A percentile compares a stretch with the other conserved stretches of the same genome.
Evolutionary conservation across 441 rosid genomes (phyloP).

Genomic region (Jatropha podagrica): DNA sequence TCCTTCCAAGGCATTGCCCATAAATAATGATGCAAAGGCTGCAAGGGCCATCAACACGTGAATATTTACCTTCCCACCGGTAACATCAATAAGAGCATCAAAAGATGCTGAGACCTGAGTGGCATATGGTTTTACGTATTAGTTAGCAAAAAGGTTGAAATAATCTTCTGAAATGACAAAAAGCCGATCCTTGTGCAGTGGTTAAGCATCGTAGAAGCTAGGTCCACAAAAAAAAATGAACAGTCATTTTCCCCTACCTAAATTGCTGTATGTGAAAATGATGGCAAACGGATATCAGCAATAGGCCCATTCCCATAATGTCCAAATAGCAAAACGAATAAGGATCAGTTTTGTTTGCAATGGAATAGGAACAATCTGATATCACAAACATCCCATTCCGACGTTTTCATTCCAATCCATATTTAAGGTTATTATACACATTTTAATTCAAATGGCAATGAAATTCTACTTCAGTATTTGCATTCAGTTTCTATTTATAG

Average conservation of each 20-base stretch:
- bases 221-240: background rate
- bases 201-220: background rate
- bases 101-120: conserved; percentile 83
- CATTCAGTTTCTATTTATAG: background rate
- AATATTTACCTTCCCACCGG: conserved; percentile 89
- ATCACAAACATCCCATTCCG: background rate
- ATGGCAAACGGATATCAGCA: background rate
- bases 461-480: background rate
- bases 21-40: conserved; percentile 84
- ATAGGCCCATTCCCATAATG: background rate
- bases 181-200: background rate
- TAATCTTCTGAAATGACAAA: background rate
- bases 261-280: background rate
- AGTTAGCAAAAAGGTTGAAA: background rate
- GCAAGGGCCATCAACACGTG: conserved; percentile 97
- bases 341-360: background rate
- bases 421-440: background rate
- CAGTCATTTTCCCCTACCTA: background rate
- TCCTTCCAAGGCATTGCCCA: conserved; percentile 93
- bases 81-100: conserved; percentile 81
- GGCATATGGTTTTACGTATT: conserved; percentile 2
- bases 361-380: background rate
- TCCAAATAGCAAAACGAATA: background rate
- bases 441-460: background rate
- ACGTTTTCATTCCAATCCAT: background rate